A percentile compares a stretch with the other conserved stretches of the same genome.
Conservation (phyloP, 108 stramenopile species). For the Nitzschia putrida region DNA sequence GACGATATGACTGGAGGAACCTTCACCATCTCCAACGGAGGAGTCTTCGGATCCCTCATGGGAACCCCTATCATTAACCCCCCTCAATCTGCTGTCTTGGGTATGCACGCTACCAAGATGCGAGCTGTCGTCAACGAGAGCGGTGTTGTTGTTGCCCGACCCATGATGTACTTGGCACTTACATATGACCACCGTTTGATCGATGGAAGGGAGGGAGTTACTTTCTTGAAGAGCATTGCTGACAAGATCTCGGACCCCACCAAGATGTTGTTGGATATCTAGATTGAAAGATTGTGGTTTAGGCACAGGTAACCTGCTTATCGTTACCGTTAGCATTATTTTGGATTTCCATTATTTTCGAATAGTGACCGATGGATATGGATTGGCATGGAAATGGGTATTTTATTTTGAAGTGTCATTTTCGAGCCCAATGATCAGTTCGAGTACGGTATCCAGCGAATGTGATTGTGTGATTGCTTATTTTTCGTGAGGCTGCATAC, state of each 20-base stretch:
- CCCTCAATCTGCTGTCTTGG: constrained; percentile 98
- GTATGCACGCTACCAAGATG: constrained; percentile 99
- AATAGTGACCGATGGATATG: too few species aligned
- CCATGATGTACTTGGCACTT: constrained; percentile 99
- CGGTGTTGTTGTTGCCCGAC: constrained; percentile 96
- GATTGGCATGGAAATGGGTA: too few species aligned
- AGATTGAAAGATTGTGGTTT: constrained; percentile 20
- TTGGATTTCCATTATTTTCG: too few species aligned
- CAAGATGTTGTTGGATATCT: constrained; percentile 91
- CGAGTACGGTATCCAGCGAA: too few species aligned
- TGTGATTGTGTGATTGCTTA: too few species aligned
- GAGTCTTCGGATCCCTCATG: constrained; percentile 98
- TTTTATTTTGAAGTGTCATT: too few species aligned
- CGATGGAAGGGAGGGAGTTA: constrained; percentile 99
- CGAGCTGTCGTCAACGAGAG: constrained; percentile 93
- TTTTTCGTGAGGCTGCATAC: too few species aligned
- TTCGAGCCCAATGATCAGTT: too few species aligned
- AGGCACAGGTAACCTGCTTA: too few species aligned
- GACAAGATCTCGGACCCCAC: constrained; percentile 96
- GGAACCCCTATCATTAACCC: constrained; percentile 99
- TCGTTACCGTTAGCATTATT: too few species aligned
- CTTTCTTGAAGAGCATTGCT: constrained; percentile 96
- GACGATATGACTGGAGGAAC: constrained; percentile 99
- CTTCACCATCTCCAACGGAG: constrained; percentile 99
- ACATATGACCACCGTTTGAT: constrained; percentile 99